These are phyloP conservation scores for Arthroderma sp. DNA, from an alignment of 2,329 filamentous ascomycete species.

Conservation along the genomic window DNA sequence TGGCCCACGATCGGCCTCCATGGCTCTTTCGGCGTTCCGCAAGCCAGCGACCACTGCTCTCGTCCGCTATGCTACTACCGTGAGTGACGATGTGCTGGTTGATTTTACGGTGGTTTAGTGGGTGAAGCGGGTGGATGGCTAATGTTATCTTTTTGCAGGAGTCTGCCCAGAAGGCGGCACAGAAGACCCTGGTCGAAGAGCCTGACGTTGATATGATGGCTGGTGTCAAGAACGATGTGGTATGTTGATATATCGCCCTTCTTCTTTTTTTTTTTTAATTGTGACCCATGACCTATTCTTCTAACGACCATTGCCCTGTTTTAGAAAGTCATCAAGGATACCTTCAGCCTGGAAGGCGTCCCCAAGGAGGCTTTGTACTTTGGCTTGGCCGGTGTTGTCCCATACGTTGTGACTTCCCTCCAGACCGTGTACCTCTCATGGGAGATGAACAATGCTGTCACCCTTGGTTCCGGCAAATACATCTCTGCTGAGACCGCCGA, in stretches of 20 bases:
- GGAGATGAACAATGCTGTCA: conserved; percentile 60
- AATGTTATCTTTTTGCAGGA: background rate
- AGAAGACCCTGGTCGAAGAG: conserved; percentile 17
- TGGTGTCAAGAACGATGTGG: conserved; percentile 46
- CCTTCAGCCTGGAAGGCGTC: conserved; percentile 52
- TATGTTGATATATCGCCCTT: conserved; percentile 34
- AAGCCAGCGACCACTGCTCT: conserved; percentile 38
- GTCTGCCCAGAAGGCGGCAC: background rate
- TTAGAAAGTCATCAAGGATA: conserved; percentile 56
- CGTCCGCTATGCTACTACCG: conserved; percentile 37
- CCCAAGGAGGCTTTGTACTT: conserved; percentile 57
- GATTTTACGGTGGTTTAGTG: background rate
- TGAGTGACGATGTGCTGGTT: conserved; percentile 5
- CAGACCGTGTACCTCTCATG: conserved; percentile 72
- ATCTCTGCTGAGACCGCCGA: conserved; percentile 61
- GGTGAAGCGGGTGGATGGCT: background rate
- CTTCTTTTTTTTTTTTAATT: too few species aligned
- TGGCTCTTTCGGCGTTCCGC: conserved; percentile 32
- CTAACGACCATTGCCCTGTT: background rate
- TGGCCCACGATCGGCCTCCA: conserved; percentile 26
- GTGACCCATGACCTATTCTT: too few species aligned
- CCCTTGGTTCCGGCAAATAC: conserved; percentile 49
- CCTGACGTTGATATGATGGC: conserved; percentile 40
- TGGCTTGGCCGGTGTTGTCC: conserved; percentile 66
- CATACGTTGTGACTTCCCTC: conserved; percentile 73